phyloP scores from a whole-genome alignment of 305 asterid species.

The Solanum aculeatissimum region DNA sequence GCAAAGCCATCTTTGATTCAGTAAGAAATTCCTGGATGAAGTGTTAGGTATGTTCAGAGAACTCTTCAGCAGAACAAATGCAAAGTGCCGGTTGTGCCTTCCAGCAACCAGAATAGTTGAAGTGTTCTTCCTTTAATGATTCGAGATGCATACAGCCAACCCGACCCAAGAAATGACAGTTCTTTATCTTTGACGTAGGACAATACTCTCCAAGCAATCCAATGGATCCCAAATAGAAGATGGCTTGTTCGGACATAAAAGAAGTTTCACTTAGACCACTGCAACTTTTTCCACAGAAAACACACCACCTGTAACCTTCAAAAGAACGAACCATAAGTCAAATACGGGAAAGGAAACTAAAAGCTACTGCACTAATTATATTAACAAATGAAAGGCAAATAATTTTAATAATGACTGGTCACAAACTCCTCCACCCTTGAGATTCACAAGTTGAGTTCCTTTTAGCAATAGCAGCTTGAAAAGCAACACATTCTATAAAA shows the following conservation, averaged over 20 bases:
- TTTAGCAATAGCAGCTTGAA: background rate
- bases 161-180: constrained; percentile 1
- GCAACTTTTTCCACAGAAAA: constrained; percentile 1
- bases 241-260: constrained; percentile 39
- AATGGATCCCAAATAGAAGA: constrained; percentile 19
- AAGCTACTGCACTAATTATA: background rate
- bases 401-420: background rate
- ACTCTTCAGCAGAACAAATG: constrained; percentile 2
- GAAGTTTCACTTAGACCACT: constrained; percentile 6
- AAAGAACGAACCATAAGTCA: background rate
- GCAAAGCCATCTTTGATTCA: constrained; percentile 21
- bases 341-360: background rate
- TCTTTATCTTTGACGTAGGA: constrained; percentile 28
- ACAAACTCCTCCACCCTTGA: background rate
- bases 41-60: constrained; percentile 15
- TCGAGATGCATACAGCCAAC: constrained; percentile 27
- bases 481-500: background rate
- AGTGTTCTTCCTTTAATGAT: constrained; percentile 9
- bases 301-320: background rate
- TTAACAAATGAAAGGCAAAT: background rate
- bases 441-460: background rate
- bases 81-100: background rate
- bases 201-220: constrained; percentile 39
- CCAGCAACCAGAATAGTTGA: constrained; percentile 12
- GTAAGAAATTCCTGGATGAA: background rate